Base-by-base conservation (phyloP, 2,329 filamentous ascomycete species). In the Paecilomyces variotii region DNA sequence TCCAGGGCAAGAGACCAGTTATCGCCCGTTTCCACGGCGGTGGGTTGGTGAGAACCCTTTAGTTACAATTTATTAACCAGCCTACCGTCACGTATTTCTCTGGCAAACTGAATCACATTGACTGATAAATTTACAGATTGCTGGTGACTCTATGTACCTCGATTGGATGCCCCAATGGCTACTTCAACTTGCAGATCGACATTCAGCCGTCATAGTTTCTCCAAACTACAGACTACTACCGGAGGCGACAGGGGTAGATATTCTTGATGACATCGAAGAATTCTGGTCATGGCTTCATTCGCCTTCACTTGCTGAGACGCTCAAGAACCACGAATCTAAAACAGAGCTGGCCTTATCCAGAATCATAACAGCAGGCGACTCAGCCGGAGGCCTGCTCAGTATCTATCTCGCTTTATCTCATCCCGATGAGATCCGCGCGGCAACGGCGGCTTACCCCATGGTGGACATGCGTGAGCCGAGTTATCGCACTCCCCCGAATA, bases 181-280 rank as follows among this genome's bases (percentile, higher is more conserved):
- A 10, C 63, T 80, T 9, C 68, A 76, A 5, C 69, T 76, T 24
- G 66, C 72, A 25, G 64, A 70, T 6, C 60, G 63, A 30, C 71
- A 74, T 54, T 64, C 62, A 5, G 76, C 79, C 25, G 75, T 82
- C 56, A 67, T 77, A 35, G 62, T 82, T 3, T 67, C 73, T 1
- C 75, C 77, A 0, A 76, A 79, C 64, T 79, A 82, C 66, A 78
- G 79, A 14, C 72, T 82, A 3, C 59, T 78, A 9, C 79, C 80
- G 19, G 79, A 81, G 60, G 67, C 76, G 58, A 75, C 54, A 30
- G 77, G 77, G 11, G 28, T 67, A 2, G 76, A 81, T 14, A 76
- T 80, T 55, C 65, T 82, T 1, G 64, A 72, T 9, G 80, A 82
- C 63, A 59, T 81, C 1, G 52, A 63, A 4, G 75, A 78, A 61